A percentile compares a stretch with the other conserved stretches of the same genome.
phyloP scores from a whole-genome alignment of 2,329 filamentous ascomycete species.

The Penicillium sp. region DNA sequence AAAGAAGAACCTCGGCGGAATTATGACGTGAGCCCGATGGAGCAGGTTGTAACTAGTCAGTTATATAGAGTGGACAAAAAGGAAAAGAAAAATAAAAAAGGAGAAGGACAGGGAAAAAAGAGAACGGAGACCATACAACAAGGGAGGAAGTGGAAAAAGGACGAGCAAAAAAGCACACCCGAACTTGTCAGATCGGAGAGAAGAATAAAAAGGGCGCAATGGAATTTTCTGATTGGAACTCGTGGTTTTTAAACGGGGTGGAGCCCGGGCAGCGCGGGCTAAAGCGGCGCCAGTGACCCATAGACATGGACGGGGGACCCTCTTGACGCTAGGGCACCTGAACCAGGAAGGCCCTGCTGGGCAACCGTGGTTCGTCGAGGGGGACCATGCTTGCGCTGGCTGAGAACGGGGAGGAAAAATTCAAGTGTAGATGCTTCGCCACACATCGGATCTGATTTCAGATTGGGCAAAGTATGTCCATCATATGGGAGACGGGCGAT shows the following conservation, averaged over 20 bases:
- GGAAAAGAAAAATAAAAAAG: slow-evolving; percentile 12
- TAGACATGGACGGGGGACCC: slow-evolving; percentile 37
- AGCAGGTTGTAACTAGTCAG: slow-evolving; percentile 1
- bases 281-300: slow-evolving; percentile 35
- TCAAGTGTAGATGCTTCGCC: no score
- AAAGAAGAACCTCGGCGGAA: slow-evolving; percentile 27
- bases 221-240: slow-evolving; percentile 22
- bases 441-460: no score
- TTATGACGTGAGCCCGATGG: slow-evolving; percentile 30
- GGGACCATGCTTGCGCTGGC: no score
- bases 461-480: no score
- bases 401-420: no score
- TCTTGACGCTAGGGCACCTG: slow-evolving; percentile 28
- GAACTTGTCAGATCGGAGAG: not conserved
- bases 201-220: slow-evolving; percentile 10
- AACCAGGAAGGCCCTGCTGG: slow-evolving; percentile 23
- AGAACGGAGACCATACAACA: not conserved
- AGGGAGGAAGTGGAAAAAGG: slow-evolving; percentile 8
- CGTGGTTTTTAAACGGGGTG: slow-evolving; percentile 21
- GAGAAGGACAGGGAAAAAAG: slow-evolving; percentile 3
- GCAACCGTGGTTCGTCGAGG: no score
- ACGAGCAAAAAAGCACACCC: slow-evolving; percentile 8
- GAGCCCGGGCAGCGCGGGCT: slow-evolving; percentile 24
- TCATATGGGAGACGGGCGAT: no score
- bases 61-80: slow-evolving; percentile 12